Conservation (phyloP, 257 asterid genomes). For the Lycium barbarum region DNA sequence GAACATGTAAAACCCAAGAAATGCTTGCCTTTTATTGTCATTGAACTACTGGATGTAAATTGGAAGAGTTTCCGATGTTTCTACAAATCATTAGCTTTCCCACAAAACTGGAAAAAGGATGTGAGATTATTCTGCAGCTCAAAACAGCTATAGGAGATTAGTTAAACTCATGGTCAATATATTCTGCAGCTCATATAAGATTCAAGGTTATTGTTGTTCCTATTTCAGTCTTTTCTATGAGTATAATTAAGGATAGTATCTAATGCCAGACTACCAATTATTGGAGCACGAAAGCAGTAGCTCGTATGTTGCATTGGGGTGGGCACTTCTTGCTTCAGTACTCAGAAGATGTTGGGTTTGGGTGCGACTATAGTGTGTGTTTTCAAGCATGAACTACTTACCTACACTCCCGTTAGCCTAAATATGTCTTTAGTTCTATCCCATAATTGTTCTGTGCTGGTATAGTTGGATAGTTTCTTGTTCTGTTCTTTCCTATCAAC, state of each 20-base stretch:
- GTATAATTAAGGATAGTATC: background rate
- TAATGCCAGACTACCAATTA: background rate
- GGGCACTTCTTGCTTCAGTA: background rate
- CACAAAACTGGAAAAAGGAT: background rate
- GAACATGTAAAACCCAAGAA: background rate
- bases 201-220: background rate
- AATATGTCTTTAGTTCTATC: background rate
- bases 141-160: background rate
- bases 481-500: background rate
- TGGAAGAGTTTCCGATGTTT: background rate
- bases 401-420: slow-evolving; percentile 1
- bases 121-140: background rate
- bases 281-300: background rate
- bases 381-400: background rate
- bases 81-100: background rate
- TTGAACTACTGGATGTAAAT: background rate
- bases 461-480: slow-evolving; percentile 7
- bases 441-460: background rate
- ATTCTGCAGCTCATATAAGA: background rate
- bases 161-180: background rate
- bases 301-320: background rate
- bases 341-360: background rate
- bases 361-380: background rate
- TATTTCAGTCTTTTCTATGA: background rate
- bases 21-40: background rate